Evolutionary conservation across 441 rosid species (phyloP).

Genomic region (Syzygium malaccense): DNA sequence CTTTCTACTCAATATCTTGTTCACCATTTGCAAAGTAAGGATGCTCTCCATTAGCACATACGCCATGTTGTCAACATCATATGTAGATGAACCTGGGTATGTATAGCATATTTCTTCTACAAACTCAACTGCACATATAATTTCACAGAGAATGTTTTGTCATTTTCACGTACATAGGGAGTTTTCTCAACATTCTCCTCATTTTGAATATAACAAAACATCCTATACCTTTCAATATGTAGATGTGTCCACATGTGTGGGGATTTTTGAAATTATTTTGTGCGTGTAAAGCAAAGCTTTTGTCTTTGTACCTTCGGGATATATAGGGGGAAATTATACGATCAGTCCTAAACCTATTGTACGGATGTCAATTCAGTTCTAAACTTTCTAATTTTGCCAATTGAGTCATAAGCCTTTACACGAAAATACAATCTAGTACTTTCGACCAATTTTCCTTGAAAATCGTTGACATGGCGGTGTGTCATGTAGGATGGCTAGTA

Average conservation of each 20-base stretch:
- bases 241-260: neutral
- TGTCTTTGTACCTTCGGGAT: neutral
- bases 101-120: neutral
- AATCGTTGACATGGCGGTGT: too few species aligned
- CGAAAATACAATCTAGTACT: too few species aligned
- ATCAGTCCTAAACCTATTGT: too few species aligned
- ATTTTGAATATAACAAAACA: neutral
- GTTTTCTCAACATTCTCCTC: neutral
- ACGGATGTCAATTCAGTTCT: too few species aligned
- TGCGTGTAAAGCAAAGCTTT: neutral
- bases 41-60: neutral
- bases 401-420: too few species aligned
- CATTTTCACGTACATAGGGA: neutral
- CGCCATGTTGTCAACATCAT: neutral
- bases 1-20: neutral
- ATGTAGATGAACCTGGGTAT: neutral
- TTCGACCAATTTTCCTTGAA: too few species aligned
- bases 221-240: neutral
- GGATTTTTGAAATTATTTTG: neutral
- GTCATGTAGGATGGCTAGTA: too few species aligned
- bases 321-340: too few species aligned
- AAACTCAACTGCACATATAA: neutral
- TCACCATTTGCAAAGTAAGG: neutral
- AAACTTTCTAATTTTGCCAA: too few species aligned
- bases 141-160: neutral